Evolutionary conservation across 805 yeast species (phyloP).

Genomic region (Pichia phayaonensis): DNA sequence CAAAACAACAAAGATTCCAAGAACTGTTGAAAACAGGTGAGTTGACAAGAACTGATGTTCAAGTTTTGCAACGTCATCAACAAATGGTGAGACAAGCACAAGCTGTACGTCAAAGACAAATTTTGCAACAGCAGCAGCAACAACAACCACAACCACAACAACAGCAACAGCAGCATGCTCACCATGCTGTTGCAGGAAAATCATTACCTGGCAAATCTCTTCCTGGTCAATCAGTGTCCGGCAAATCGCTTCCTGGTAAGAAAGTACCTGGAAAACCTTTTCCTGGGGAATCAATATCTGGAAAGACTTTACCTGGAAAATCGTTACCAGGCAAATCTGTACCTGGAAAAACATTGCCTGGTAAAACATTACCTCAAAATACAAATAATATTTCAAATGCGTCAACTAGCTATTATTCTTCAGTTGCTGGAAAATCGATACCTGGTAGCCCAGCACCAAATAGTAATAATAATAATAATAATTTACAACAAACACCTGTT

Average conservation of each 20-base stretch:
- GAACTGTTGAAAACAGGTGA: slow-evolving; percentile 27
- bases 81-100: slow-evolving; percentile 26
- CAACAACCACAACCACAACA: slow-evolving; percentile 3
- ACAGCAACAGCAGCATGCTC: slow-evolving; percentile 6
- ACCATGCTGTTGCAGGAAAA: not conserved
- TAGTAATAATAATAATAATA: not conserved
- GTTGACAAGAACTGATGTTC: slow-evolving; percentile 25
- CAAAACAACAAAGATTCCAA: slow-evolving; percentile 27
- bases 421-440: not conserved
- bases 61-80: slow-evolving; percentile 26
- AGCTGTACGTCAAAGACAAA: slow-evolving; percentile 16
- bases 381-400: not conserved
- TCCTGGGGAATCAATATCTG: slow-evolving; percentile 3
- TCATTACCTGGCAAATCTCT: not conserved
- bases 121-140: slow-evolving; percentile 10
- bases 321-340: not conserved
- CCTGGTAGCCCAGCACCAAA: too few relatives aligned
- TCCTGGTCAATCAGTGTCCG: not conserved
- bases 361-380: not conserved
- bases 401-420: not conserved
- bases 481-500: not conserved
- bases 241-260: slow-evolving; percentile 6
- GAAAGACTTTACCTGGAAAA: not conserved
- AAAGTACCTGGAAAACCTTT: slow-evolving; percentile 5
- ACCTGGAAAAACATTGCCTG: slow-evolving; percentile 8